Conservation (phyloP, 257 asterid genomes). For the Solanum raphanifolium region DNA sequence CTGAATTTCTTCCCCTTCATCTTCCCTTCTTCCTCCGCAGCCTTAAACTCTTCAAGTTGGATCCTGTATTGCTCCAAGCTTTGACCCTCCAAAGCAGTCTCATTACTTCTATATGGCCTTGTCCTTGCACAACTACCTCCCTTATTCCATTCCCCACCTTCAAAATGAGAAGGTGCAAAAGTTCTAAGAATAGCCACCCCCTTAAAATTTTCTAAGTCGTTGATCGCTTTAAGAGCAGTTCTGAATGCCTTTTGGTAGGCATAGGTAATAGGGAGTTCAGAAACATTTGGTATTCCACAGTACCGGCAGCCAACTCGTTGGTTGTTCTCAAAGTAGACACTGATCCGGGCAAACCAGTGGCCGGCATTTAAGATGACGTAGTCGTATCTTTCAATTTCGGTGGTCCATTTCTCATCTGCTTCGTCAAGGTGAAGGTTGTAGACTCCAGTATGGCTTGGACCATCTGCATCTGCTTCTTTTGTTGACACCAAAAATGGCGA, state of each 20-base stretch:
- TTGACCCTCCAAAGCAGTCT: conserved; percentile 2
- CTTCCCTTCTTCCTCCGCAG: conserved; percentile 21
- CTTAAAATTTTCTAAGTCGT: conserved; percentile 5
- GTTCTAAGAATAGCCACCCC: conserved; percentile 21
- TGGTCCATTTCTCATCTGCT: conserved; percentile 24
- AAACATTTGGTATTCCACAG: conserved; percentile 10
- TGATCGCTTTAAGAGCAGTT: conserved; percentile 29
- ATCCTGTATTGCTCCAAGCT: conserved; percentile 17
- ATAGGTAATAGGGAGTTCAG: conserved; percentile 19
- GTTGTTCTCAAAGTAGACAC: conserved; percentile 21
- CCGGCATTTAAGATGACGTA: conserved; percentile 24
- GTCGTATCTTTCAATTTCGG: conserved; percentile 22
- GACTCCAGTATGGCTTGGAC: conserved; percentile 4
- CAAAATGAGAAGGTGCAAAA: conserved; percentile 32
- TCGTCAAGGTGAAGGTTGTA: conserved; percentile 28
- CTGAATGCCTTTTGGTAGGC: conserved; percentile 21
- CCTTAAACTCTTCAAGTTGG: conserved; percentile 25
- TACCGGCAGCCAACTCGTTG: conserved; percentile 21
- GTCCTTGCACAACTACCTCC: conserved; percentile 27
- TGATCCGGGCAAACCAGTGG: conserved; percentile 27
- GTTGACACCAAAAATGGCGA: conserved; percentile 58
- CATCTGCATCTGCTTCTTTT: conserved; percentile 23
- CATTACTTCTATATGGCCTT: conserved; percentile 18
- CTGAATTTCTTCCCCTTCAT: conserved; percentile 12
- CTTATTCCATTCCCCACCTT: conserved; percentile 19